Conservation (phyloP, 441 rosid genomes). For the Populus hybrid region DNA sequence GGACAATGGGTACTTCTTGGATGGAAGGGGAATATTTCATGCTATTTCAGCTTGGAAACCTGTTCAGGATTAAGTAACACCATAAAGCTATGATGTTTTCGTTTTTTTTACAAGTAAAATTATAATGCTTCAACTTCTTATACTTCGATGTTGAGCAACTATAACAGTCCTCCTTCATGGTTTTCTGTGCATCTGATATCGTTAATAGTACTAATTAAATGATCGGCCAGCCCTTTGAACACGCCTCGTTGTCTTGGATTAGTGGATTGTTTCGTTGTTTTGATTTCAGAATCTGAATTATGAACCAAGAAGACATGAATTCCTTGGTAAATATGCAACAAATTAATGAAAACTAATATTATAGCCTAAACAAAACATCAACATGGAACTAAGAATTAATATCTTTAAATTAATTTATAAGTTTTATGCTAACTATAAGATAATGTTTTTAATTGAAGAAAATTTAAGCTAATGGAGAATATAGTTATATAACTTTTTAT, state of each 20-base stretch:
- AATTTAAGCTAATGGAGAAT: too few species aligned
- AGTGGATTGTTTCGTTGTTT: not conserved
- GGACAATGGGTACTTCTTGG: constrained; percentile 67
- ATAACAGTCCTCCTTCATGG: not conserved
- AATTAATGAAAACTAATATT: not conserved
- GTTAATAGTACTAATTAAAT: not conserved
- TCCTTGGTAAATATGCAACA: not conserved
- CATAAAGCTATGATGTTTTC: not conserved
- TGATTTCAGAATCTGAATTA: not conserved
- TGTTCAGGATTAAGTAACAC: constrained; percentile 16
- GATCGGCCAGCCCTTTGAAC: not conserved
- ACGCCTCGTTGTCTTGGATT: not conserved
- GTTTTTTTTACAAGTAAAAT: not conserved
- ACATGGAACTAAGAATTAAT: too few species aligned
- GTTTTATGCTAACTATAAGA: too few species aligned
- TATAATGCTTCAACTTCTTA: not conserved
- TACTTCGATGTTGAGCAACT: not conserved
- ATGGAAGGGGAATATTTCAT: constrained; percentile 66
- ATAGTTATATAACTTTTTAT: too few species aligned
- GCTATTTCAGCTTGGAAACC: constrained; percentile 71
- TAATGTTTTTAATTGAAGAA: too few species aligned
- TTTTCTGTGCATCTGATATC: not conserved
- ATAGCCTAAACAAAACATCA: too few species aligned
- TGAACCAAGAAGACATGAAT: not conserved
- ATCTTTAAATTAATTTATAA: too few species aligned